These are phyloP conservation scores for Lumnitzera racemosa DNA, from an alignment of 345 rosid species.

Conservation along the genomic window DNA sequence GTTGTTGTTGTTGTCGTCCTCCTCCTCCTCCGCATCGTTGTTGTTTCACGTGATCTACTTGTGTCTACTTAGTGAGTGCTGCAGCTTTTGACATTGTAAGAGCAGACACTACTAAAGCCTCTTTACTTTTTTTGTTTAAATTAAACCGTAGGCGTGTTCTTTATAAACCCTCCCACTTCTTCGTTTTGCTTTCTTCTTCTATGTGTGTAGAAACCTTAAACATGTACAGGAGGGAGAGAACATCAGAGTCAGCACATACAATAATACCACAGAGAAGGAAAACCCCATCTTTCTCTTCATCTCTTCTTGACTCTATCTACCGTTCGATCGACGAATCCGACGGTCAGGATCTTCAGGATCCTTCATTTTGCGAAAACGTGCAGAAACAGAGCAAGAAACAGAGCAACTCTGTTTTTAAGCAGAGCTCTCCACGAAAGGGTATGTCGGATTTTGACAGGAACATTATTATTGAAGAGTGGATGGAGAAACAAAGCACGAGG, in stretches of 20 bases:
- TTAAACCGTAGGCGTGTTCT: too few species aligned
- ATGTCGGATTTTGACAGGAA: slow-evolving; percentile 25
- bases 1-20: too few species aligned
- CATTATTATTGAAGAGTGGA: slow-evolving; percentile 46
- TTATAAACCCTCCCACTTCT: neutral
- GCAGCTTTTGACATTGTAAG: too few species aligned
- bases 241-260: slow-evolving; percentile 8
- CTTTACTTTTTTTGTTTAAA: too few species aligned
- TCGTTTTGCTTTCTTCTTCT: too few species aligned
- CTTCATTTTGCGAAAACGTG: slow-evolving; percentile 12
- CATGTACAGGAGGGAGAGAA: slow-evolving; percentile 36
- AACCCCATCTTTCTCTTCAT: slow-evolving; percentile 82
- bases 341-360: slow-evolving; percentile 12
- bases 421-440: neutral
- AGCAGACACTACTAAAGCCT: too few species aligned
- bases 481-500: slow-evolving; percentile 24
- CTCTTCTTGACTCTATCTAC: slow-evolving; percentile 64
- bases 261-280: slow-evolving; percentile 48
- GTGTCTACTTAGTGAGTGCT: too few species aligned
- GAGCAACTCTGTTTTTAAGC: slow-evolving; percentile 13
- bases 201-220: too few species aligned
- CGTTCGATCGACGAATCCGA: slow-evolving; percentile 57
- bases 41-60: too few species aligned
- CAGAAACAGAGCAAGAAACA: slow-evolving; percentile 22
- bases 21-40: too few species aligned